These are phyloP conservation scores for Daldinia decipiens DNA, from an alignment of 495 filamentous ascomycete species.

Conservation along the genomic window DNA sequence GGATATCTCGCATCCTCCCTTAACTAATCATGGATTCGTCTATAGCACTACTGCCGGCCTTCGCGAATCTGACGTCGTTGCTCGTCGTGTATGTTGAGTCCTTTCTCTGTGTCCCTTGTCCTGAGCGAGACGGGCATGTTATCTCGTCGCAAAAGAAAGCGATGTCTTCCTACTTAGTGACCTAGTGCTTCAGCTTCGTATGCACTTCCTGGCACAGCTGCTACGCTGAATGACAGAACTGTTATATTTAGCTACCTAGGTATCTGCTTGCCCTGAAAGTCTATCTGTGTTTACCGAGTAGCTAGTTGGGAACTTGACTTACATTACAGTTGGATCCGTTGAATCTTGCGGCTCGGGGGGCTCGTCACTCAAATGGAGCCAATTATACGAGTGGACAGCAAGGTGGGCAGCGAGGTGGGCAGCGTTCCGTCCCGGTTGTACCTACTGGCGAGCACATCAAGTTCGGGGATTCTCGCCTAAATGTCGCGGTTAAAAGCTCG, in stretches of 20 bases:
- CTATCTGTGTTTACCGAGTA: slow-evolving; percentile 18
- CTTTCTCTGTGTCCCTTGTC: slow-evolving; percentile 11
- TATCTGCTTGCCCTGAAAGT: slow-evolving; percentile 29
- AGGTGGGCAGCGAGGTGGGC: no score
- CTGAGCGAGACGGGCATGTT: not conserved
- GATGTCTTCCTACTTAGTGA: not conserved
- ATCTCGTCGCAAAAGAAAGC: slow-evolving; percentile 10
- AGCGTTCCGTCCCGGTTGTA: not conserved
- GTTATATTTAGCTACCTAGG: slow-evolving; percentile 5
- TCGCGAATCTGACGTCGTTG: slow-evolving; percentile 25
- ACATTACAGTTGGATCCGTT: slow-evolving; percentile 23
- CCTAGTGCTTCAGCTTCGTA: not conserved
- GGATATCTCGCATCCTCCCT: slow-evolving; percentile 17
- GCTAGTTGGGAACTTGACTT: slow-evolving; percentile 12
- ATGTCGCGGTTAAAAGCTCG: slow-evolving; percentile 33
- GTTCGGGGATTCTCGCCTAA: slow-evolving; percentile 40
- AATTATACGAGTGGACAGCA: slow-evolving; percentile 19
- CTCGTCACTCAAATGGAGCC: slow-evolving; percentile 36
- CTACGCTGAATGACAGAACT: not conserved
- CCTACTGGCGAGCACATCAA: slow-evolving; percentile 38
- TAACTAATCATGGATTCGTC: slow-evolving; percentile 3
- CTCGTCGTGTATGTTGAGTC: not conserved
- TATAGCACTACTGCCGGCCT: slow-evolving; percentile 17
- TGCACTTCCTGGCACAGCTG: not conserved
- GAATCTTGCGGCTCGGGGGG: slow-evolving; percentile 37